Conservation (phyloP, 2,329 filamentous ascomycete species). For the Penicillium sp. region DNA sequence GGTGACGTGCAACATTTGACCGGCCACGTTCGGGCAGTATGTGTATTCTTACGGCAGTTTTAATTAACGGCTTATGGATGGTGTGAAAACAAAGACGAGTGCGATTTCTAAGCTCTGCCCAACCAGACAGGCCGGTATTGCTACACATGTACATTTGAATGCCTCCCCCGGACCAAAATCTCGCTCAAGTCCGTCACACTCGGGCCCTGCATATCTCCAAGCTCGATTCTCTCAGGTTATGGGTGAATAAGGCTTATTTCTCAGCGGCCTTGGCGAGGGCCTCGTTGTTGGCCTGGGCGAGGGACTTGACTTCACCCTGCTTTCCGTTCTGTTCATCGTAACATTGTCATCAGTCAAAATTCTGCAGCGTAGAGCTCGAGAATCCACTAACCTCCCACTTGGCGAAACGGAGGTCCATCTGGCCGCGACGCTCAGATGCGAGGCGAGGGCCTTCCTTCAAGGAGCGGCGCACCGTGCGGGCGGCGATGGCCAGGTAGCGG, state of each 20-base stretch:
- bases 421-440: slow-evolving; percentile 80
- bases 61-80: slow-evolving; percentile 4
- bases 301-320: slow-evolving; percentile 78
- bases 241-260: slow-evolving; percentile 36
- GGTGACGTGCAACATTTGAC: slow-evolving; percentile 22
- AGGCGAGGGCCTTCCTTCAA: slow-evolving; percentile 94
- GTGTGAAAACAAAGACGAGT: slow-evolving; percentile 21
- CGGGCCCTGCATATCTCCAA: slow-evolving; percentile 21
- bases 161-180: slow-evolving; percentile 19
- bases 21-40: slow-evolving; percentile 3
- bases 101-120: slow-evolving; percentile 29
- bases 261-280: slow-evolving; percentile 45
- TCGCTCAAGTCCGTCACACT: slow-evolving; percentile 16
- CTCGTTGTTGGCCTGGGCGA: slow-evolving; percentile 57
- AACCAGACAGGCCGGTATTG: slow-evolving; percentile 35
- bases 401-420: slow-evolving; percentile 83
- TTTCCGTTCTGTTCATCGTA: slow-evolving; percentile 75
- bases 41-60: slow-evolving; percentile 5
- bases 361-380: background rate
- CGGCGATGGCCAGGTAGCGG: slow-evolving; percentile 95
- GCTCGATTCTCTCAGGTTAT: slow-evolving; percentile 13
- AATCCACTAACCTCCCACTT: slow-evolving; percentile 78
- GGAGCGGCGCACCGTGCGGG: slow-evolving; percentile 91
- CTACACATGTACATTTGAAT: slow-evolving; percentile 38
- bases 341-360: slow-evolving; percentile 31